Evolutionary conservation across 257 asterid species (phyloP).

Genomic region (Penstemon newberryi): DNA sequence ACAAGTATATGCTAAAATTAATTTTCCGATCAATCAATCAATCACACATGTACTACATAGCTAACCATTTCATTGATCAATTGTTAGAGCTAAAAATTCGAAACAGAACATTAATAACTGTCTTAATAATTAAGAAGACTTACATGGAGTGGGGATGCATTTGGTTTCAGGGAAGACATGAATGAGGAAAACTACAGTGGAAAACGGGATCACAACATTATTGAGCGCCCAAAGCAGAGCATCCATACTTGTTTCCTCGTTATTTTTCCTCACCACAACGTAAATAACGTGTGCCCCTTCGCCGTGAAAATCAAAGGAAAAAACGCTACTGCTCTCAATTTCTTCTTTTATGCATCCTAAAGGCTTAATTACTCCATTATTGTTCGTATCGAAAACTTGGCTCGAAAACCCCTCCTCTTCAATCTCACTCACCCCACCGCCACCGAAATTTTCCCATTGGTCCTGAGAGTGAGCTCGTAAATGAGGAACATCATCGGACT

Average conservation of each 20-base stretch:
- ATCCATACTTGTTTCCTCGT: slow-evolving; percentile 51
- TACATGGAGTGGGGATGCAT: slow-evolving; percentile 75
- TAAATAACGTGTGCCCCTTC: slow-evolving; percentile 40
- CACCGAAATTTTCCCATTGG: slow-evolving; percentile 14
- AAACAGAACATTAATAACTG: no score
- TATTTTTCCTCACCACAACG: slow-evolving; percentile 47
- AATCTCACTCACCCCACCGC: slow-evolving; percentile 31
- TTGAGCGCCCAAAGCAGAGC: slow-evolving; percentile 59
- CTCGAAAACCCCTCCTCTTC: slow-evolving; percentile 33
- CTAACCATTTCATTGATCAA: neutral
- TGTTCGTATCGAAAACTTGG: neutral
- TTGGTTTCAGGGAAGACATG: slow-evolving; percentile 65
- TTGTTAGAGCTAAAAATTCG: neutral
- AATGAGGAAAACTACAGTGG: slow-evolving; percentile 52
- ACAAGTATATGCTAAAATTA: no score
- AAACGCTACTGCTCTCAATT: slow-evolving; percentile 23
- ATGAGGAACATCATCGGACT: neutral
- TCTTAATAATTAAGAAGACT: slow-evolving; percentile 15
- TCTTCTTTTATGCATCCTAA: slow-evolving; percentile 37
- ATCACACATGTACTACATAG: no score
- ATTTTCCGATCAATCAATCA: no score
- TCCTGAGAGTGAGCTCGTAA: slow-evolving; percentile 20
- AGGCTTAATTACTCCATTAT: neutral
- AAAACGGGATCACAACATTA: slow-evolving; percentile 28
- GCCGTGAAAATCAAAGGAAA: slow-evolving; percentile 34